Conservation (phyloP, 176 grass and related monocot genomes). For the Cenchrus purpureus region DNA sequence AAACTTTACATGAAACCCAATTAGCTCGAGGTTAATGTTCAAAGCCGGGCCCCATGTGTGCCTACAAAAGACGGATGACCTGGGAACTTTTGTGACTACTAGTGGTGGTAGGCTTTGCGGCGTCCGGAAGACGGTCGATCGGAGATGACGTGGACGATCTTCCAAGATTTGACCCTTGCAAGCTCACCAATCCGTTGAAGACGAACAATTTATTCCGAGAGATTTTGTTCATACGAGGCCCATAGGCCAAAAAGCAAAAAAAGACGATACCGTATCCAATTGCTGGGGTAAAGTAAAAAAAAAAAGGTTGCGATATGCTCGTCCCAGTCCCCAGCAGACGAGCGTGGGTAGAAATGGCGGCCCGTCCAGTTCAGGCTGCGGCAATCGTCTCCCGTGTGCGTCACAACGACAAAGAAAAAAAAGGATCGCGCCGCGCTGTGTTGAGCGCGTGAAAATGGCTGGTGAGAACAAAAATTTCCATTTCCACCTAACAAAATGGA, state of each 20-base stretch:
- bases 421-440: too few species aligned
- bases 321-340: background rate
- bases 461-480: background rate
- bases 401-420: too few species aligned
- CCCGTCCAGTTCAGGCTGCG: background rate
- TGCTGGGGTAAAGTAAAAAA: background rate
- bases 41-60: background rate
- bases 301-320: background rate
- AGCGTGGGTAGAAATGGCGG: background rate
- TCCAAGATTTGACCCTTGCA: background rate
- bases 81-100: background rate
- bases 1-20: constrained; percentile 31
- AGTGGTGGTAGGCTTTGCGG: constrained; percentile 47
- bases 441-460: background rate
- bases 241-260: background rate
- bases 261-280: background rate
- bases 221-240: background rate
- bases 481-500: background rate
- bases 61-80: background rate
- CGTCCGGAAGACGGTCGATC: background rate
- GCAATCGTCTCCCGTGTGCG: background rate
- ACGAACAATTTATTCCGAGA: background rate
- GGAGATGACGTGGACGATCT: background rate
- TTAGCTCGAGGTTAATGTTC: constrained; percentile 20
- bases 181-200: background rate